A percentile compares a stretch with the other conserved stretches of the same genome.
These are phyloP conservation scores for Aspergillus diversus DNA, from an alignment of 495 filamentous ascomycete genomes.

Conservation along the genomic window DNA sequence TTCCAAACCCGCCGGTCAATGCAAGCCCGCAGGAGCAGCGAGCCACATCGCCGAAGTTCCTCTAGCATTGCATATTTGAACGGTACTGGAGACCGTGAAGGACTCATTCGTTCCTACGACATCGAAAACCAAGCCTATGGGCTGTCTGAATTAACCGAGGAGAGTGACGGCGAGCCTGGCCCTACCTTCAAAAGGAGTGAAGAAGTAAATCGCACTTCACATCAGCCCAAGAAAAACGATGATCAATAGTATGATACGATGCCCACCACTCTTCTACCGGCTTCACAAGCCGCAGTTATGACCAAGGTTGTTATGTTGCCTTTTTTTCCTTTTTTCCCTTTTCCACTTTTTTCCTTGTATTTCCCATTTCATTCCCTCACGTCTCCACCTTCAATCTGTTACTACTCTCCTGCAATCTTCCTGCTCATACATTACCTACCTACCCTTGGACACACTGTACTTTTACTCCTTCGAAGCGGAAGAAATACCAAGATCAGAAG, in stretches of 20 bases:
- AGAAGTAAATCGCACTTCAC: slow-evolving; percentile 31
- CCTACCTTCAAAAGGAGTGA: slow-evolving; percentile 41
- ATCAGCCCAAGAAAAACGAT: slow-evolving; percentile 43
- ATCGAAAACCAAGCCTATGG: slow-evolving; percentile 71
- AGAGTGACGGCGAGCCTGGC: slow-evolving; percentile 62
- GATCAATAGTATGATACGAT: slow-evolving; percentile 41
- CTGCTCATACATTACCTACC: not conserved
- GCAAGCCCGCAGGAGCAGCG: slow-evolving; percentile 77
- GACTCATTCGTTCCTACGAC: slow-evolving; percentile 83
- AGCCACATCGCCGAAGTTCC: slow-evolving; percentile 56
- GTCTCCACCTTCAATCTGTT: not conserved
- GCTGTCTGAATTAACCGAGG: slow-evolving; percentile 70
- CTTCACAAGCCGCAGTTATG: slow-evolving; percentile 22
- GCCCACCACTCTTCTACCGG: slow-evolving; percentile 13
- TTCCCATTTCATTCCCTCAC: not conserved
- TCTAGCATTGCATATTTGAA: slow-evolving; percentile 59
- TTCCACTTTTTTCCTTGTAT: slow-evolving; percentile 16
- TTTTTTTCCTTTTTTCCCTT: slow-evolving; percentile 21
- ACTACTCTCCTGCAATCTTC: not conserved
- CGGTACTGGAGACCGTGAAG: slow-evolving; percentile 66
- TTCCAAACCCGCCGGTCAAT: slow-evolving; percentile 88
- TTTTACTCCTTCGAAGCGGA: slow-evolving; percentile 14
- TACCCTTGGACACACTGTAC: slow-evolving; percentile 16
- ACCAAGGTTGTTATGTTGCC: slow-evolving; percentile 29
- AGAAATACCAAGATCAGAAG: slow-evolving; percentile 10